Evolutionary conservation across 2,329 filamentous ascomycete genomes (phyloP).

Genomic region (Colletotrichum sp.): DNA sequence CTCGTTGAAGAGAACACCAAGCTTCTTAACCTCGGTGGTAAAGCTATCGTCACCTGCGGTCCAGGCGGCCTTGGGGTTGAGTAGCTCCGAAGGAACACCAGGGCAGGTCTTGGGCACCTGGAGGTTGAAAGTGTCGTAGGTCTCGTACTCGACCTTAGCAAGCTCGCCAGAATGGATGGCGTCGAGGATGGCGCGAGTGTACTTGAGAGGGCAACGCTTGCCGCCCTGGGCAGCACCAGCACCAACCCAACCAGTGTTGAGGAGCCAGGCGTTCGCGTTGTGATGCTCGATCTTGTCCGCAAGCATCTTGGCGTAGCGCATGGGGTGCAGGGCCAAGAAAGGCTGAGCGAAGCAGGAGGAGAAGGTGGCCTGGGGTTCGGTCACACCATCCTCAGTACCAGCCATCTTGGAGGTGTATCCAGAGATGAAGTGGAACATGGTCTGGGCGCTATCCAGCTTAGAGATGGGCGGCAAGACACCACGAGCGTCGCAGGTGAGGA

Average conservation of each 20-base stretch:
- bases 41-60: conserved; percentile 82
- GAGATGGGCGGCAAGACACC: conserved; percentile 98
- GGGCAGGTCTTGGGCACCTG: conserved; percentile 91
- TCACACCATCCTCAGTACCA: conserved; percentile 95
- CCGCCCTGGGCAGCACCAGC: conserved; percentile 89
- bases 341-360: conserved; percentile 99
- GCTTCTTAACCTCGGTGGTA: conserved; percentile 85
- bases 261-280: conserved; percentile 95
- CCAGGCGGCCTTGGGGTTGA: conserved; percentile 96
- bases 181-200: conserved; percentile 97
- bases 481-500: conserved; percentile 96
- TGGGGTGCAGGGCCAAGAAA: conserved; percentile 97
- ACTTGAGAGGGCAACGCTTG: conserved; percentile 97
- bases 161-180: conserved; percentile 97
- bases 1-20: conserved; percentile 87
- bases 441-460: conserved; percentile 92
- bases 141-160: conserved; percentile 91
- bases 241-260: conserved; percentile 98
- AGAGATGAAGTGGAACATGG: conserved; percentile 99
- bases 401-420: conserved; percentile 99
- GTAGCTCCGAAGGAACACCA: conserved; percentile 85
- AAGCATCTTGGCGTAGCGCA: conserved; percentile 98
- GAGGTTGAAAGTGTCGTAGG: conserved; percentile 95
- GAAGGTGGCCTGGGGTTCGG: conserved; percentile 97
- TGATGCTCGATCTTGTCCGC: conserved; percentile 97